These are phyloP conservation scores for Tetrahymena malaccensis DNA, from an alignment of 73 alveolate genomes.

Conservation along the genomic window DNA sequence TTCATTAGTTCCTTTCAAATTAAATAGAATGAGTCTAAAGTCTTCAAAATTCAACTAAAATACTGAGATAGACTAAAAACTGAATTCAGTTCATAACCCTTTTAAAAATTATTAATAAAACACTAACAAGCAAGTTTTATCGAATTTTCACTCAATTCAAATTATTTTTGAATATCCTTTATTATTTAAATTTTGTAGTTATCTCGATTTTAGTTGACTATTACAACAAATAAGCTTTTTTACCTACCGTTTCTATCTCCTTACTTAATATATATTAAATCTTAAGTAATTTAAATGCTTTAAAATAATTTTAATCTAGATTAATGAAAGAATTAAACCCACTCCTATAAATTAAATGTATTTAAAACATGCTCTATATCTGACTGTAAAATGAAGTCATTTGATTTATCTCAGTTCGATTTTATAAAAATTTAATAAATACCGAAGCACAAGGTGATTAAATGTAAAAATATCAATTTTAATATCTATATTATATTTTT, in stretches of 20 bases:
- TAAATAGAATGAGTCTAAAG: neutral
- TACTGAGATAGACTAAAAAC: neutral
- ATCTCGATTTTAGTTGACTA: neutral
- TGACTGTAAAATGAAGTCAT: no score
- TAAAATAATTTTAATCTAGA: no score
- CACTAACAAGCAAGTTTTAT: neutral
- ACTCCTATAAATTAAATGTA: no score
- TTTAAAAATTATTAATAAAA: neutral
- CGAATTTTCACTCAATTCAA: neutral
- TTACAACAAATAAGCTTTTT: neutral
- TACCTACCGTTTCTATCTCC: neutral
- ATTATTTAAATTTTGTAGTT: neutral
- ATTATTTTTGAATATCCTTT: neutral
- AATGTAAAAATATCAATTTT: no score
- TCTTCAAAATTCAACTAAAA: neutral
- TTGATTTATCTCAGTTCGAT: no score
- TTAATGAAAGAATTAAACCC: no score
- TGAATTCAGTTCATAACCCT: neutral
- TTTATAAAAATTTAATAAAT: no score
- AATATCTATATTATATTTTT: no score
- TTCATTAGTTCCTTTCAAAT: no score
- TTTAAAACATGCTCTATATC: no score
- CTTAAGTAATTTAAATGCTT: no score
- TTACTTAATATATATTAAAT: neutral
- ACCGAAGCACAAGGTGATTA: no score